phyloP scores from a whole-genome alignment of 805 yeast genomes.

The Kazachstania viticola region DNA sequence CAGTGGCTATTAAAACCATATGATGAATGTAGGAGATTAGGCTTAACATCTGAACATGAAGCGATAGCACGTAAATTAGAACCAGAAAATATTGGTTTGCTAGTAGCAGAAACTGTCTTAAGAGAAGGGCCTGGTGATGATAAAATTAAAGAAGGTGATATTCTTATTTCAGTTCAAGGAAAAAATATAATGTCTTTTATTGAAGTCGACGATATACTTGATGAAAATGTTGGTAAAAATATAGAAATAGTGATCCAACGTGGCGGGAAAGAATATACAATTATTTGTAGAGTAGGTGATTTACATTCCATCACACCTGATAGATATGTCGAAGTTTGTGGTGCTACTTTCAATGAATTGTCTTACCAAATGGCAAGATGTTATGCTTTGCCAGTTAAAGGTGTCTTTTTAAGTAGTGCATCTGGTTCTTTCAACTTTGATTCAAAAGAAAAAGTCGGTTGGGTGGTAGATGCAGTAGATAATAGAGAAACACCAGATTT shows the following conservation, averaged over 20 bases:
- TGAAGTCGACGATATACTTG: slow-evolving; percentile 74
- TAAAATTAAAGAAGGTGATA: slow-evolving; percentile 73
- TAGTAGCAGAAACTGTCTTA: slow-evolving; percentile 71
- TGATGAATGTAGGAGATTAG: slow-evolving; percentile 83
- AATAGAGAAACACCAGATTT: slow-evolving; percentile 63
- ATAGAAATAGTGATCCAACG: slow-evolving; percentile 55
- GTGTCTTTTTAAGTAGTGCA: slow-evolving; percentile 71
- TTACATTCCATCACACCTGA: slow-evolving; percentile 75
- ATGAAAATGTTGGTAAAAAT: slow-evolving; percentile 49
- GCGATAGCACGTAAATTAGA: slow-evolving; percentile 51
- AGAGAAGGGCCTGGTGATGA: slow-evolving; percentile 81
- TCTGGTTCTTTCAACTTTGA: slow-evolving; percentile 63
- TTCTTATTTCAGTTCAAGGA: slow-evolving; percentile 62
- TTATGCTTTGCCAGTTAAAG: slow-evolving; percentile 72
- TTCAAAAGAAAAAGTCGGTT: slow-evolving; percentile 52
- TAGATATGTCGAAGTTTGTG: slow-evolving; percentile 70
- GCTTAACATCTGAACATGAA: slow-evolving; percentile 67
- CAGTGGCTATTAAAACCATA: slow-evolving; percentile 82
- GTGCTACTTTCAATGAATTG: slow-evolving; percentile 76
- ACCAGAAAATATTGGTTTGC: slow-evolving; percentile 67
- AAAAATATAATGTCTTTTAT: slow-evolving; percentile 56
- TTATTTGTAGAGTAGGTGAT: slow-evolving; percentile 52
- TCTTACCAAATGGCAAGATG: slow-evolving; percentile 84
- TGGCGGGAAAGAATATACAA: slow-evolving; percentile 50
- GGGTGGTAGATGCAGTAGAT: slow-evolving; percentile 72